These are phyloP conservation scores for Hemileccinum impolitum DNA, from an alignment of 768 basidiomycete species.

Conservation along the genomic window DNA sequence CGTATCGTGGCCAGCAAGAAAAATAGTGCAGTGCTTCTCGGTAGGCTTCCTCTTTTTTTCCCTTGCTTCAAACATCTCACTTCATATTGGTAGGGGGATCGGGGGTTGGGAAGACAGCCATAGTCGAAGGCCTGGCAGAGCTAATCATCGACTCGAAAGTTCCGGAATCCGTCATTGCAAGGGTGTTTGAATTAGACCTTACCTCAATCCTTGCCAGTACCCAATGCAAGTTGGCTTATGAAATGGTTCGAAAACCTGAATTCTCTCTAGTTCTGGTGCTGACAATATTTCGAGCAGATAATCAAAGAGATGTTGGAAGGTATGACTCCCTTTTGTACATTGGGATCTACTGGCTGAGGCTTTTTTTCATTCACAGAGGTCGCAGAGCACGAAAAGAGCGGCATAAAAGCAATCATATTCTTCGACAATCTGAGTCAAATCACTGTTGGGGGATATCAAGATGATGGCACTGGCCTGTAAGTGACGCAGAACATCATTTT, in stretches of 20 bases:
- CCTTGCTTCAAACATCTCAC: not conserved
- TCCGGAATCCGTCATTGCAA: slow-evolving; percentile 6
- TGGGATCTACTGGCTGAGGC: too few species aligned
- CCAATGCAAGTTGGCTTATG: slow-evolving; percentile 7
- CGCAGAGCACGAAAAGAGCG: slow-evolving; percentile 4
- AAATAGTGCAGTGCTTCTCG: slow-evolving; percentile 7
- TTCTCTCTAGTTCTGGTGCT: not conserved
- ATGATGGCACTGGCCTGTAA: slow-evolving; percentile 8
- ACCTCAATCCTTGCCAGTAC: slow-evolving; percentile 7
- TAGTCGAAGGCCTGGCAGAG: slow-evolving; percentile 3
- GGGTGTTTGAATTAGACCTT: slow-evolving; percentile 6
- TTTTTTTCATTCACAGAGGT: not conserved
- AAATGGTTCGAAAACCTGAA: not conserved
- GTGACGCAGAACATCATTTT: not conserved
- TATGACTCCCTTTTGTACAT: not conserved
- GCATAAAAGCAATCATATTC: slow-evolving; percentile 7
- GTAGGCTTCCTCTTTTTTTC: not conserved
- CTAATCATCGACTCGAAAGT: not conserved
- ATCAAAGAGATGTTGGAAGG: not conserved
- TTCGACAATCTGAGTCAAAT: slow-evolving; percentile 8
- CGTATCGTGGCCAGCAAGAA: slow-evolving; percentile 2
- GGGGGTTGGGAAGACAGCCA: slow-evolving; percentile 6
- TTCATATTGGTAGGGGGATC: not conserved
- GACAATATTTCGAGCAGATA: not conserved
- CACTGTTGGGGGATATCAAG: slow-evolving; percentile 5